Evolutionary conservation across 2,329 filamentous ascomycete genomes (phyloP), one percentile per base, ranked within the genome.

Genomic region (Phaeophleospora eucalypticola): DNA sequence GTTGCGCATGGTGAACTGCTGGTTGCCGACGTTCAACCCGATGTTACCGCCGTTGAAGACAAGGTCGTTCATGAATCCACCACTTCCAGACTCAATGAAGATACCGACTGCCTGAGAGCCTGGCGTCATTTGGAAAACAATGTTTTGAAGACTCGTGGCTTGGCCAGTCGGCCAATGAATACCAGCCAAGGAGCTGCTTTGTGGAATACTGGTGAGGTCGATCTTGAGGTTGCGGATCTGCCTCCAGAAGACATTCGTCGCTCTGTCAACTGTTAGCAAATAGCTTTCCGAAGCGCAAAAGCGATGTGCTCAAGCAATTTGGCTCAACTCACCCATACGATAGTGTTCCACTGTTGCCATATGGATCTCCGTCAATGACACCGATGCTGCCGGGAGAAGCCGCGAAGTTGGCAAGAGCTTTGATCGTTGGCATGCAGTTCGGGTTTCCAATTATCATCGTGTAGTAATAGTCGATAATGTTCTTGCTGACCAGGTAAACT

Each of bases 221-320:
- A 87, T 70, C 45, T 82, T 69, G 40, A 87, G 72, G 58, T 87
- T 87, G 7, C 81, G 73, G 48, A 86, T 75, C 54, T 82, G 78
- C 36, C 82, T 73, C 59, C 75, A 82, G 65, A 87, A 87, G 8
- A 83, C 78, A 55, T 79, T 82, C 29, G 79, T 80, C 2, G 79
- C 68, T 8, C 43, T 40, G n/a, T 20, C 10, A 4, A 10, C 8
- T 18, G 16, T 36, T 27, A 38, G 17, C 21, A n/a, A n/a, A n/a
- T n/a, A n/a, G n/a, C n/a, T n/a, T n/a, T n/a, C n/a, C n/a, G n/a
- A n/a, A n/a, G n/a, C n/a, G n/a, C n/a, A n/a, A n/a, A n/a, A n/a
- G n/a, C n/a, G n/a, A n/a, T n/a, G n/a, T n/a, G n/a, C n/a, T n/a
- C n/a, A n/a, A n/a, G n/a, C n/a, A n/a, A 29, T 29, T 29, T 40